phyloP scores from a whole-genome alignment of 192 early-diverging fungal genomes.

The Diversispora epigaea region DNA sequence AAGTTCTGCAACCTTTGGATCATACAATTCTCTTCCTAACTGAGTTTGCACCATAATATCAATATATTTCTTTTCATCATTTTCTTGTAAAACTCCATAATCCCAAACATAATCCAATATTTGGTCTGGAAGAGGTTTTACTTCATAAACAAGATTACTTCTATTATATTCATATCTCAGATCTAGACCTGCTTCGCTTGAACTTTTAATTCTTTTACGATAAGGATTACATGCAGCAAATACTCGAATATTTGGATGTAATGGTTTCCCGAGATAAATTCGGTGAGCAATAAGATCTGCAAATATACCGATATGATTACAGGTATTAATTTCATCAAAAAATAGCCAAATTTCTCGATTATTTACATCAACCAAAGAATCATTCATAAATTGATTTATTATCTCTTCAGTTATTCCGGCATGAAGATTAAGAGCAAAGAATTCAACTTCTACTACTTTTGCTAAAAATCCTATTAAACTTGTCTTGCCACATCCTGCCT shows the following conservation, averaged over 20 bases:
- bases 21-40: not conserved
- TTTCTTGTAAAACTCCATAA: slow-evolving; percentile 14
- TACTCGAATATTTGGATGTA: slow-evolving; percentile 27
- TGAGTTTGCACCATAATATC: not conserved
- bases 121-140: slow-evolving; percentile 22
- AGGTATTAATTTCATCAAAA: slow-evolving; percentile 32
- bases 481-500: slow-evolving; percentile 31
- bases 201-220: slow-evolving; percentile 13
- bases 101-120: slow-evolving; percentile 11
- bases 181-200: not conserved
- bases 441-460: slow-evolving; percentile 6
- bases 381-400: not conserved
- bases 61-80: slow-evolving; percentile 15
- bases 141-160: slow-evolving; percentile 28
- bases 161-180: not conserved
- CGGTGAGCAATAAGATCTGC: slow-evolving; percentile 22
- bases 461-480: slow-evolving; percentile 27
- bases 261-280: slow-evolving; percentile 8
- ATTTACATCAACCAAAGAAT: not conserved
- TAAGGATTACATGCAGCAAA: slow-evolving; percentile 34
- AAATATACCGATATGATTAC: slow-evolving; percentile 25
- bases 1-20: not conserved
- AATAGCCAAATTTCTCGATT: slow-evolving; percentile 9
- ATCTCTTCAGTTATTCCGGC: slow-evolving; percentile 21
- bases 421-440: slow-evolving; percentile 1